phyloP scores from a whole-genome alignment of 2,329 filamentous ascomycete species.

The Pseudogymnoascus sp. region DNA sequence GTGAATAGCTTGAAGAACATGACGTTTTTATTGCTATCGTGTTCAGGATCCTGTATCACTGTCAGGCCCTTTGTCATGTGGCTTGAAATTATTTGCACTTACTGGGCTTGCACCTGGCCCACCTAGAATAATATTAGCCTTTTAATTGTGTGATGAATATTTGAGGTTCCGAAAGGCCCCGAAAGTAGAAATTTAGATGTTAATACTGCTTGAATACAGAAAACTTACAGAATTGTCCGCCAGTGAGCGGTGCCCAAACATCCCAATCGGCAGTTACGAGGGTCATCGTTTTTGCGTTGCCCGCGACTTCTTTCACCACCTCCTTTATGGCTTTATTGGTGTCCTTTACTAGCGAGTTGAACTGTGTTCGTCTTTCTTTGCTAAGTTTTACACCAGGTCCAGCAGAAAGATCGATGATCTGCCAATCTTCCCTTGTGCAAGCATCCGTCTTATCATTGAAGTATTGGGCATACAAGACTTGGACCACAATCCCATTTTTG shows the following conservation, averaged over 20 bases:
- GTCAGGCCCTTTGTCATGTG: neutral
- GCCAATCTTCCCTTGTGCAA: conserved; percentile 16
- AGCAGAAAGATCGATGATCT: conserved; percentile 12
- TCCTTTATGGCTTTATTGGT: conserved; percentile 25
- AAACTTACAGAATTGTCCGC: conserved; percentile 27
- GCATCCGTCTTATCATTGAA: conserved; percentile 26
- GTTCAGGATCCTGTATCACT: conserved; percentile 16
- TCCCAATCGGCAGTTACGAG: conserved; percentile 21
- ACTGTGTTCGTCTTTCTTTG: conserved; percentile 22
- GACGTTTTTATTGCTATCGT: conserved; percentile 25
- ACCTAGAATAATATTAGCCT: neutral
- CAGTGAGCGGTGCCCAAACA: conserved; percentile 22
- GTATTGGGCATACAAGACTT: conserved; percentile 27
- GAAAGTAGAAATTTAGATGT: neutral
- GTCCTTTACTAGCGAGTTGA: conserved; percentile 23
- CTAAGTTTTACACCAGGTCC: conserved; percentile 14
- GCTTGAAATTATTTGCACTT: neutral
- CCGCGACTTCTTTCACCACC: conserved; percentile 20
- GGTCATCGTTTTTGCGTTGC: conserved; percentile 23
- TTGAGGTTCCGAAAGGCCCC: neutral
- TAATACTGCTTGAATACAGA: neutral
- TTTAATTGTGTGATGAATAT: neutral
- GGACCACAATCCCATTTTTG: conserved; percentile 25
- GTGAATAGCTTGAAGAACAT: conserved; percentile 29
- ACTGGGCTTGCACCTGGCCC: neutral